Percentiles rank a stretch among this genome's conserved stretches.
Evolutionary conservation across 2,329 filamentous ascomycete species (phyloP).

Genomic region (Dothideomycetes sp.): DNA sequence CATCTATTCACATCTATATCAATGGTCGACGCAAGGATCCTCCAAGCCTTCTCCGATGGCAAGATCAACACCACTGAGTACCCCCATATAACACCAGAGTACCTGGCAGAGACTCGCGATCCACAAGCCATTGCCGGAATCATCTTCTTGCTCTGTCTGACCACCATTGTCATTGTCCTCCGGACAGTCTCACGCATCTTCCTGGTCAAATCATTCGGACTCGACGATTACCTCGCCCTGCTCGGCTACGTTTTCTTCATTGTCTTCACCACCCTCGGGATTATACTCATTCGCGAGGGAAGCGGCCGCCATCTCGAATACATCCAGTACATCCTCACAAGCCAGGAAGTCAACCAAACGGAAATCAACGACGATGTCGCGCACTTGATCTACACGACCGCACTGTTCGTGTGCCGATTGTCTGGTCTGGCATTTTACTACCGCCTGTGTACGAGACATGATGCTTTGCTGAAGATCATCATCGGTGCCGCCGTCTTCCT

Average conservation of each 20-base stretch:
- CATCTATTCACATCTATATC: neutral
- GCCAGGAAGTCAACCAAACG: constrained; percentile 29
- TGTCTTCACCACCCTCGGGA: constrained; percentile 31
- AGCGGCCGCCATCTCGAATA: constrained; percentile 37
- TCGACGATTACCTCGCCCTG: constrained; percentile 29
- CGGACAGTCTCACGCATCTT: constrained; percentile 27
- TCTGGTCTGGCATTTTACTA: constrained; percentile 43
- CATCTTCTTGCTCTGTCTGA: constrained; percentile 25
- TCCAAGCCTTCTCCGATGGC: neutral
- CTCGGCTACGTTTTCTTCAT: constrained; percentile 22
- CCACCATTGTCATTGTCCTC: constrained; percentile 23
- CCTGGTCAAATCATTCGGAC: constrained; percentile 26
- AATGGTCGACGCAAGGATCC: neutral
- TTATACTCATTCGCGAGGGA: constrained; percentile 36
- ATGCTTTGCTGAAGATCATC: constrained; percentile 26
- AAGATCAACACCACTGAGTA: neutral
- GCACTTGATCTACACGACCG: constrained; percentile 41
- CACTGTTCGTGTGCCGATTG: constrained; percentile 38
- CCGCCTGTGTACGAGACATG: constrained; percentile 31
- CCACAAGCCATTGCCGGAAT: constrained; percentile 28
- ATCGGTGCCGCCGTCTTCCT: constrained; percentile 24
- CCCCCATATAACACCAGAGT: constrained; percentile 21
- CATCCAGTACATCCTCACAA: constrained; percentile 36
- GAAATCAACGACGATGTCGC: constrained; percentile 40
- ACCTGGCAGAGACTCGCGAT: constrained; percentile 28